Evolutionary conservation across 2,329 filamentous ascomycete species (phyloP), one percentile per base, ranked within the genome.

Genomic region (Cladophialophora psammophila): DNA sequence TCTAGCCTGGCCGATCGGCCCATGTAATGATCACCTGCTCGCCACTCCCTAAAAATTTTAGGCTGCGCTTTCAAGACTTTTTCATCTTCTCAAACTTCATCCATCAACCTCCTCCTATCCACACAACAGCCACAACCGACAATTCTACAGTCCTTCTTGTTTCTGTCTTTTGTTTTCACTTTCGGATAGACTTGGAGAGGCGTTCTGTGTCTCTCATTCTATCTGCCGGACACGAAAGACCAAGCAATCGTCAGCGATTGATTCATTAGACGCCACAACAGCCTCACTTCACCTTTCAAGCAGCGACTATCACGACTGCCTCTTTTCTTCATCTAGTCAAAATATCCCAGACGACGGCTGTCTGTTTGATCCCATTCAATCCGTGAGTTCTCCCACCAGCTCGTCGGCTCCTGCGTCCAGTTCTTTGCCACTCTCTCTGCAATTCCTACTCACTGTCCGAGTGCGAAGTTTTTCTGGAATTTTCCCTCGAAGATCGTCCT

Each of bases 181-280:
- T 71, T 72, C 69, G 70, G 72, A 72, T 73, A 73, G 72, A 72
- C 65, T 72, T 72, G 69, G 71, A 72, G 72, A 73, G 72, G 72
- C 72, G 71, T 73, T 72, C 52, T 70, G 54, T 67, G 67, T 70
- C 69, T 72, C 70, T 71, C 65, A 66, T 69, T 61, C 69, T 73
- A 72, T 73, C 71, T 72, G 63, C 70, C 48, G 63, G 64, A 67
- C 63, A 67, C 67, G 68, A 69, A 72, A 72, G 71, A 65, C 65
- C 48, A 42, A 57, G 40, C 56, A 60, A 45, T 54, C 42, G 10
- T 40, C 32, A 57, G 55, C 59, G n/a, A 36, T 48, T 60, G 50
- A 52, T 34, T 57, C 31, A 55, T 59, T 65, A 65, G 40, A 64
- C 66, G 60, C 66, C 61, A 60, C 55, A 54, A 50, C 57, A 64